phyloP scores from a whole-genome alignment of 2,329 filamentous ascomycete genomes.

The Pseudocercospora ulei region DNA sequence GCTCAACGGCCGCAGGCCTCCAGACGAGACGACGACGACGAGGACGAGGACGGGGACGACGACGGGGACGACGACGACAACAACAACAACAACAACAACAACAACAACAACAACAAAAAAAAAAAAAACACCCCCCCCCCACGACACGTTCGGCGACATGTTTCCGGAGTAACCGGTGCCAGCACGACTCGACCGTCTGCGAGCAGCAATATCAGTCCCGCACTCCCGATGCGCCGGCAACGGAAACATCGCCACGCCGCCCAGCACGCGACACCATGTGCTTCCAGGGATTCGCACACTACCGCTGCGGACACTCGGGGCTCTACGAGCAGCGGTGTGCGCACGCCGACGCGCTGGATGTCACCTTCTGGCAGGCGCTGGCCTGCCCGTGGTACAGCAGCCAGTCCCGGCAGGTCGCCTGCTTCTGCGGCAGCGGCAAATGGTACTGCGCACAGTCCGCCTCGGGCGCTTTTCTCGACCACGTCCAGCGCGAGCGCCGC shows the following conservation, averaged over 20 bases:
- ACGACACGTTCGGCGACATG: no score
- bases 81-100: no score
- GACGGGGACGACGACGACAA: no score
- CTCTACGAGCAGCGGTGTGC: constrained; percentile 17
- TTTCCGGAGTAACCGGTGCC: not conserved
- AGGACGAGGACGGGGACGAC: no score
- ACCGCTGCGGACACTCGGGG: constrained; percentile 25
- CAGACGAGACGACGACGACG: not conserved
- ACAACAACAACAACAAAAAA: not conserved
- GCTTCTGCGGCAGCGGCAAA: constrained; percentile 15
- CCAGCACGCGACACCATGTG: constrained; percentile 23
- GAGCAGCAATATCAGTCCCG: no score
- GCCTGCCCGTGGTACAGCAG: constrained; percentile 19
- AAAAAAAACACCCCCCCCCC: not conserved
- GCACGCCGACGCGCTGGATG: constrained; percentile 16
- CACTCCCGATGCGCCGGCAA: no score
- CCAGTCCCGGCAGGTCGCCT: not conserved
- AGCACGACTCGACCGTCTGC: not conserved
- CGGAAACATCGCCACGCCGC: not conserved
- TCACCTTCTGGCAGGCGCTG: constrained; percentile 19
- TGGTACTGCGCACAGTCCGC: constrained; percentile 19
- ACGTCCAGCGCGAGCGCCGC: constrained; percentile 8
- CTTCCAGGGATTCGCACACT: constrained; percentile 22
- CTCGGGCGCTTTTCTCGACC: constrained; percentile 16
- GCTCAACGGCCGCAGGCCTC: constrained; percentile 3